Evolutionary conservation across 495 filamentous ascomycete genomes (phyloP).

Genomic region (Bombardia bombarda): DNA sequence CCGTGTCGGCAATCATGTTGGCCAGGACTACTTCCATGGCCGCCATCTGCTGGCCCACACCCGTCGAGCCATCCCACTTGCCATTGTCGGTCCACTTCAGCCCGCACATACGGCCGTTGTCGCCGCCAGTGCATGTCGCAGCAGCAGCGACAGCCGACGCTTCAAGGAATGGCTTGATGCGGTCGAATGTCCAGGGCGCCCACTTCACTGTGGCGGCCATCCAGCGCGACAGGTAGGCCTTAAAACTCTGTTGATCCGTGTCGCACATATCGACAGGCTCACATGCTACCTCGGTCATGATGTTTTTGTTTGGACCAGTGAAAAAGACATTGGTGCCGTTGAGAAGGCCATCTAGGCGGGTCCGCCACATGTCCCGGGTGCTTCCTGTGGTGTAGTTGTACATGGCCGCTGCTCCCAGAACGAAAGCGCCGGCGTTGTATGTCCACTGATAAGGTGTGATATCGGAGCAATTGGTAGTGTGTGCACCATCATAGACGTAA

Average conservation of each 20-base stretch:
- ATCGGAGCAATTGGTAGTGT: slow-evolving; percentile 41
- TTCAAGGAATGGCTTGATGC: slow-evolving; percentile 54
- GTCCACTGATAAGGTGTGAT: slow-evolving; percentile 51
- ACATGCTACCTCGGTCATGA: slow-evolving; percentile 67
- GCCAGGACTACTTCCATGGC: slow-evolving; percentile 60
- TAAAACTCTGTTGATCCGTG: slow-evolving; percentile 71
- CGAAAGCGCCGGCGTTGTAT: slow-evolving; percentile 63
- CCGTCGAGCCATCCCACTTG: slow-evolving; percentile 47
- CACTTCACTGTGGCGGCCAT: slow-evolving; percentile 65
- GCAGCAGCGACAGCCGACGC: slow-evolving; percentile 61
- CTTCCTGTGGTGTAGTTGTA: slow-evolving; percentile 50
- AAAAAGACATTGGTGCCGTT: slow-evolving; percentile 48
- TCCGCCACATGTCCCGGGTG: slow-evolving; percentile 42
- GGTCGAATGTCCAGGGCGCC: slow-evolving; percentile 52
- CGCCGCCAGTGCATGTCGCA: slow-evolving; percentile 51
- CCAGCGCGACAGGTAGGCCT: slow-evolving; percentile 70
- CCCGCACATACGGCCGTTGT: slow-evolving; percentile 59
- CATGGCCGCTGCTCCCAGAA: slow-evolving; percentile 66
- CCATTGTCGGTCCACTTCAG: slow-evolving; percentile 54
- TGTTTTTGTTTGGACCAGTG: slow-evolving; percentile 29
- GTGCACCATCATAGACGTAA: slow-evolving; percentile 53
- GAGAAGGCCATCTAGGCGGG: slow-evolving; percentile 45
- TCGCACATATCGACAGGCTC: slow-evolving; percentile 57
- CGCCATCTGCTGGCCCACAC: slow-evolving; percentile 65
- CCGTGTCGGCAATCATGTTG: slow-evolving; percentile 40